Conservation (phyloP, 208 protist genomes). For the Tritrichomonas foetus region DNA sequence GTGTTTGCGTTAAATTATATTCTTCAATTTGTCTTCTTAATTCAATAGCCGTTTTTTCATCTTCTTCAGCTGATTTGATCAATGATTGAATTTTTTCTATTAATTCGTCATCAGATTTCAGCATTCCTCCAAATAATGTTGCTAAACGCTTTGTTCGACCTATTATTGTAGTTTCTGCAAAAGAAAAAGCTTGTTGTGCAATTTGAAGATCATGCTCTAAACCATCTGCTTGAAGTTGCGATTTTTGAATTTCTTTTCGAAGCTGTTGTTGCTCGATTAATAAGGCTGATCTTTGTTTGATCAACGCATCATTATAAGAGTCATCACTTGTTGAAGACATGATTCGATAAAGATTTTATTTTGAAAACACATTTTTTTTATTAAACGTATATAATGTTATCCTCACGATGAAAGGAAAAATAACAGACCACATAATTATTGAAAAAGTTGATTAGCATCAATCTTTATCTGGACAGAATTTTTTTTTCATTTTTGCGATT, state of each 20-base stretch:
- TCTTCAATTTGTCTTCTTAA: background rate
- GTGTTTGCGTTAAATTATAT: too few species aligned
- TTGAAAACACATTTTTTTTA: too few species aligned
- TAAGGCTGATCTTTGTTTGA: background rate
- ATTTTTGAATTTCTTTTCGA: background rate
- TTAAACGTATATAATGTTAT: too few species aligned
- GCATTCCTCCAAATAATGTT: background rate
- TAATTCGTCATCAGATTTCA: conserved; percentile 30
- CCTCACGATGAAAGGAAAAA: too few species aligned
- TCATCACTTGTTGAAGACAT: too few species aligned
- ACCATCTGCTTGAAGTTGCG: background rate
- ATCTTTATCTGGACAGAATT: too few species aligned
- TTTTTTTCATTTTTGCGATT: too few species aligned
- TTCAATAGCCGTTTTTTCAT: background rate
- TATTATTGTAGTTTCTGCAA: background rate
- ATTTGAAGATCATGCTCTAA: conserved; percentile 35
- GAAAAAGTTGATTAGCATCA: too few species aligned
- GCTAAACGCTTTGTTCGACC: background rate
- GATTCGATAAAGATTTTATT: too few species aligned
- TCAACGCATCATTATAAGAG: too few species aligned
- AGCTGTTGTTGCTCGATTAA: background rate
- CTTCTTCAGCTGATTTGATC: background rate
- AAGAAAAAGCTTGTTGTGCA: background rate
- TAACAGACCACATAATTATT: too few species aligned
- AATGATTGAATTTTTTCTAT: background rate